Evolutionary conservation across 495 filamentous ascomycete species (phyloP).

Genomic region (Trichocladium antarcticum): DNA sequence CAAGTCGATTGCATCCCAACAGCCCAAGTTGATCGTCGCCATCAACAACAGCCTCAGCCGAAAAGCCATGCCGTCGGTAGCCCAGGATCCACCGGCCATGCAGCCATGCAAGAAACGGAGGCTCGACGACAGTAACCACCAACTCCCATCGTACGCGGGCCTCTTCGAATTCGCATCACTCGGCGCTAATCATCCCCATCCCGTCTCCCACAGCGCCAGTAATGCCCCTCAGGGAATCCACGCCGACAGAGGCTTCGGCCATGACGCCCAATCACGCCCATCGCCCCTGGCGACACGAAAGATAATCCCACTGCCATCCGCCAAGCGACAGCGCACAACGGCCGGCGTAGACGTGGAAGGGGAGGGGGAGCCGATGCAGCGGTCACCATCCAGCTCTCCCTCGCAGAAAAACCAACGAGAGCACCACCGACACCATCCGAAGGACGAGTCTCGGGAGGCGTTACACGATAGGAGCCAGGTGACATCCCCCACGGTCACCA

Average conservation of each 20-base stretch:
- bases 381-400: conserved; percentile 8
- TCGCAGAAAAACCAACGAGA: conserved; percentile 3
- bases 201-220: conserved; percentile 5
- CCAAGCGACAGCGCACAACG: conserved; percentile 23
- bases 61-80: conserved; percentile 24
- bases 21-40: background rate
- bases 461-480: conserved; percentile 1
- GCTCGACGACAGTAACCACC: conserved; percentile 27
- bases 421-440: conserved; percentile 8
- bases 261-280: conserved; percentile 8
- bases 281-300: conserved; percentile 16
- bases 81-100: conserved; percentile 19
- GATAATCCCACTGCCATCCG: conserved; percentile 25
- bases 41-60: background rate
- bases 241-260: conserved; percentile 5
- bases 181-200: conserved; percentile 7
- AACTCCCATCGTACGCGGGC: conserved; percentile 26
- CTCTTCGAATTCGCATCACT: background rate
- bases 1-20: background rate
- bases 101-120: conserved; percentile 31
- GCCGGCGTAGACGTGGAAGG: conserved; percentile 5
- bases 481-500: background rate
- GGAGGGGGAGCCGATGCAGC: conserved; percentile 5
- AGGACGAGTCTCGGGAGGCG: background rate
- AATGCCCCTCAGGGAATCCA: conserved; percentile 4